These are phyloP conservation scores for Amanita rubescens DNA, from an alignment of 768 basidiomycete species.

Conservation along the genomic window DNA sequence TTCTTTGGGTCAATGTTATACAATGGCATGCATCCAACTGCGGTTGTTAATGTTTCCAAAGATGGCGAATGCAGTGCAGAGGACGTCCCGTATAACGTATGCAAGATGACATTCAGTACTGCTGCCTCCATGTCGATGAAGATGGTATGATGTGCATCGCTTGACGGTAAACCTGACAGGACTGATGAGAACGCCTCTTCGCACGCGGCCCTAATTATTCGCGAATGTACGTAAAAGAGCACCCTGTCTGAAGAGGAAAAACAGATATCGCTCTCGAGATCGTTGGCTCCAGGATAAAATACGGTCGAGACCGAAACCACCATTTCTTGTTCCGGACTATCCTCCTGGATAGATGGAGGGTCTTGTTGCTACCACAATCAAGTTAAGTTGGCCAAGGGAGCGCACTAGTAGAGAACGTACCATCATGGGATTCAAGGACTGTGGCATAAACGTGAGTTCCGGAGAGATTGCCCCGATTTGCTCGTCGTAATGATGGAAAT, in stretches of 20 bases:
- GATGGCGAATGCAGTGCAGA: slow-evolving; percentile 45
- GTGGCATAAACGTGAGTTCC: not conserved
- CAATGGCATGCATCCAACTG: slow-evolving; percentile 30
- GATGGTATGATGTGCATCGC: not conserved
- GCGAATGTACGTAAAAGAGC: slow-evolving; percentile 10
- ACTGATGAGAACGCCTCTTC: slow-evolving; percentile 11
- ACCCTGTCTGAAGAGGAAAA: slow-evolving; percentile 12
- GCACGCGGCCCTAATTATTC: slow-evolving; percentile 3
- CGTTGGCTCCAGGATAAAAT: slow-evolving; percentile 6
- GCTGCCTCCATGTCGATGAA: slow-evolving; percentile 37
- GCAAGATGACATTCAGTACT: slow-evolving; percentile 49
- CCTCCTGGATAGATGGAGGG: not conserved
- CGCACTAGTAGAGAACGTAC: not conserved
- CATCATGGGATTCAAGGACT: not conserved
- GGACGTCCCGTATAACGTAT: slow-evolving; percentile 43
- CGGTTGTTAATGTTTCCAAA: slow-evolving; percentile 36
- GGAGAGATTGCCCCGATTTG: not conserved
- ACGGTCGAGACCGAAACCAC: slow-evolving; percentile 10
- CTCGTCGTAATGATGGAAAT: not conserved
- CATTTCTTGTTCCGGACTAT: not conserved
- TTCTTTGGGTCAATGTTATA: slow-evolving; percentile 17
- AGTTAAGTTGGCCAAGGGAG: too few relatives aligned
- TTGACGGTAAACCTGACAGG: not conserved
- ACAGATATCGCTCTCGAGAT: slow-evolving; percentile 6
- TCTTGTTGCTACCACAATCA: not conserved